Conservation (phyloP, 345 rosid genomes). For the sweet orange (Citrus sinensis) region DVS_A1.0 CM039166.1:24401001-24401500, state of each 20-base stretch:
- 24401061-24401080: not conserved
- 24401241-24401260: not conserved
- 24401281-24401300: not conserved
- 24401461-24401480: slow-evolving; percentile 12
- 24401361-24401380: not conserved
- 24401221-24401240: not conserved
- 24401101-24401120: too few relatives aligned
- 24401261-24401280: not conserved
- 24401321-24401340: not conserved
- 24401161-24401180: not conserved
- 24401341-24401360: not conserved
- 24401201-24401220: not conserved
- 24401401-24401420: not conserved
- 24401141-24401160: too few relatives aligned
- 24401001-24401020: not conserved
- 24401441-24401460: not conserved
- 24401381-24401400: not conserved
- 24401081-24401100: too few relatives aligned
- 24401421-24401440: not conserved
- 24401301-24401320: not conserved
- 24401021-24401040: not conserved
- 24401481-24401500: slow-evolving; percentile 22
- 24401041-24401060: not conserved
- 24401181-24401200: not conserved
- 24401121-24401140: too few relatives aligned